Base-by-base conservation (phyloP, 1,284 basidiomycete species). In the Trichosporon ovoides region DNA sequence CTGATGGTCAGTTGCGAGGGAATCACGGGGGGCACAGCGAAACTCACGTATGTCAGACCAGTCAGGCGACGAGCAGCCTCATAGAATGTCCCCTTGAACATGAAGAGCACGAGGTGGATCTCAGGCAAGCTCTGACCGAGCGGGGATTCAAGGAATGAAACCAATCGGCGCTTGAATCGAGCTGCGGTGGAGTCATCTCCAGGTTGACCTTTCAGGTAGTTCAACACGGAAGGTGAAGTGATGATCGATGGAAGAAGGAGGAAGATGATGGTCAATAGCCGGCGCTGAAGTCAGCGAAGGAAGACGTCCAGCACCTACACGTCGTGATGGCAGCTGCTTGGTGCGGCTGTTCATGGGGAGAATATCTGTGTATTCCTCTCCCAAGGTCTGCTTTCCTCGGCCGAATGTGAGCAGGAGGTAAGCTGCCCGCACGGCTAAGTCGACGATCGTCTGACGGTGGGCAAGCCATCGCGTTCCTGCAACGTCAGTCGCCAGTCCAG, bases 321-420 rank as follows among this genome's bases (percentile, higher is more conserved):
- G 57, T 35, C 61, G 62, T 0, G 68, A 61, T 5, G 69, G 68
- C 11, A 59, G 40, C 10, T 59, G 57, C 10, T 57, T 16, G 11
- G 50, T 55, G 18, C 64, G 31, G 16, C 76, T 69, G 13, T 85
- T 84, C 57, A 85, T 83, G 55, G 87, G 84, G 83, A 89, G 87
- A 34, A 89, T 87, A 68, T 89, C 88, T 1, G 90, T 92, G 70
- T 95, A 95, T 71, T 95, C 91, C 75, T 95, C 91, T 14, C 91
- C 91, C 0, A 94, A 80, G 2, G 89, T 91, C 74, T 91, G 90
- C 3, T 81, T 82, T 3, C 86, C 91, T 87, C 85, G 81, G 37
- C 88, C 88, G 58, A 86, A 84, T 0, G 89, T 90, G 59, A 91
- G 76, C 3, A 85, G 83, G 67, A 87, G 87, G 73, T 94, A 93